Evolutionary conservation across 306 rosid genomes (phyloP), one percentile per base, ranked within the genome.

Genomic region (Cucurbita ficifolia): DNA sequence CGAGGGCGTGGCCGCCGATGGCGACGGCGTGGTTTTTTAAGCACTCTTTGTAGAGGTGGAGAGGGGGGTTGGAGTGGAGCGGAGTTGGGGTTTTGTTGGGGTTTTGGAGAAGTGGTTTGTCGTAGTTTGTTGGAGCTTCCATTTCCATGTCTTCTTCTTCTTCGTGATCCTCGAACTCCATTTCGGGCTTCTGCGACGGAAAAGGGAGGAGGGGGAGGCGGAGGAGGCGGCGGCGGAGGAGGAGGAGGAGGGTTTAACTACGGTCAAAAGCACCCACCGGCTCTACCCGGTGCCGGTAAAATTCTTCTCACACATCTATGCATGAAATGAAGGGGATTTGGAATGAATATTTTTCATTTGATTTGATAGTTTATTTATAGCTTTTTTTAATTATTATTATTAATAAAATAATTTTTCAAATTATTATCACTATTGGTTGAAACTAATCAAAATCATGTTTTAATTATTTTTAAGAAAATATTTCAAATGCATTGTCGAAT

Each of bases 1-100:
- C 81, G 55, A 38, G 42, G 35, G 81, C 76, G 43, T 77, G 80
- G 8, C 71, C 80, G 11, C 80, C 80, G 57, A 59, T 11, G 8
- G 70, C 50, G 7, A 68, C 76, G 1, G 80, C 80, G 52, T 77
- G 80, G 76, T 77, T 77, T 49, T 68, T 58, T 69, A 77, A 55
- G 76, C 80, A 77, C 62, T 77, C 76, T 59, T 13, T 42, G 70
- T 68, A 77, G 56, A n/a, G 56, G 10, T 1, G 56, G 56, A 5
- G 56, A 18, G 36, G 40, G 39, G 8, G 40, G 40, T 29, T 13
- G 18, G 64, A 11, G 7, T 29, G 64, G 39, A 33, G 42, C 64
- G 40, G 40, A 33, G 40, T 2, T 4, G 64, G 64, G 61, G 22
- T 56, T 33, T 58, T 33, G n/a, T 13, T 58, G 64, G 12, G 54